Evolutionary conservation across 108 stramenopile species (phyloP).

Genomic region (Fistulifera solaris): DNA sequence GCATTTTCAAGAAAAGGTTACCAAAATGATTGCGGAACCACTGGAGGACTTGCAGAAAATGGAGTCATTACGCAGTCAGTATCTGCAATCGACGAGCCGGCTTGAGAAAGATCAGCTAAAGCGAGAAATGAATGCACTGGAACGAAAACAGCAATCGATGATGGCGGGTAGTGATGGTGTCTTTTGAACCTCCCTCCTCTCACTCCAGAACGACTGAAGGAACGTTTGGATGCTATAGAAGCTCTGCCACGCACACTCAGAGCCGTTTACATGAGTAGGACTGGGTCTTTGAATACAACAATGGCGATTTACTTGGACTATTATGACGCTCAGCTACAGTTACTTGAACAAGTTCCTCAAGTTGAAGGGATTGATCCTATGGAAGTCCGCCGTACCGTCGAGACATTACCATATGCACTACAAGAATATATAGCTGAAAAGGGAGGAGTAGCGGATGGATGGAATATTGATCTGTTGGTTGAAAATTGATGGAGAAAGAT

Average conservation of each 20-base stretch:
- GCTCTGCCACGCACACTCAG: conserved; percentile 22
- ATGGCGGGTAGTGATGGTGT: conserved; percentile 17
- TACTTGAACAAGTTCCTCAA: conserved; percentile 24
- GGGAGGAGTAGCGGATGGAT: background rate
- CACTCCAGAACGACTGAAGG: conserved; percentile 19
- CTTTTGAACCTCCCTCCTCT: conserved; percentile 12
- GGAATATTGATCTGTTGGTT: background rate
- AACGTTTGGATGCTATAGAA: conserved; percentile 17
- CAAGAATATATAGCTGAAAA: conserved; percentile 5
- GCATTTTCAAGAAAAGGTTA: conserved; percentile 29
- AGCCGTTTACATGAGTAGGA: conserved; percentile 21
- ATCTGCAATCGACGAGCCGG: conserved; percentile 16
- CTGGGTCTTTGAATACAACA: conserved; percentile 7
- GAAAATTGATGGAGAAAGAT: conserved; percentile 2
- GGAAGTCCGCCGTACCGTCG: conserved; percentile 22
- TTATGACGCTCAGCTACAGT: conserved; percentile 27
- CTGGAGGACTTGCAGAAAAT: conserved; percentile 26
- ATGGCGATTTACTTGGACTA: conserved; percentile 29
- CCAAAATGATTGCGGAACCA: conserved; percentile 19
- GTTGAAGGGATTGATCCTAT: conserved; percentile 4
- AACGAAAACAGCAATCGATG: conserved; percentile 10
- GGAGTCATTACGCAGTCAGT: conserved; percentile 18
- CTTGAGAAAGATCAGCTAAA: conserved; percentile 23
- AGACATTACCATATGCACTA: background rate
- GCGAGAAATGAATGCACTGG: conserved; percentile 20